A percentile compares a stretch with the other conserved stretches of the same genome.
These are phyloP conservation scores for Skeletonema marinoi DNA, from an alignment of 108 stramenopile genomes.

Conservation along the genomic window DNA sequence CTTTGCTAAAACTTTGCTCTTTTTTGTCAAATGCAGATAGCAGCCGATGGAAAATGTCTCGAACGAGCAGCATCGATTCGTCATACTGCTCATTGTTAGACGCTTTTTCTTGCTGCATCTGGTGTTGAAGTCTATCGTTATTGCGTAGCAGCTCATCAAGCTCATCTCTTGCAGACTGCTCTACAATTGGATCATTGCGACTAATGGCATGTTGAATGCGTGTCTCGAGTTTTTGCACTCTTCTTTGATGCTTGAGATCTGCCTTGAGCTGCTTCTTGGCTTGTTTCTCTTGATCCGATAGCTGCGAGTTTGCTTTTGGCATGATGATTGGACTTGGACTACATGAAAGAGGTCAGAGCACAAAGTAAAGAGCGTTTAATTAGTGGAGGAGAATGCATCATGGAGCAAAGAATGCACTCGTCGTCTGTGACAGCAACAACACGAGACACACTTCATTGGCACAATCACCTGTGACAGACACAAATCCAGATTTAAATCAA, in stretches of 20 bases:
- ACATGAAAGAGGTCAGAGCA: no score
- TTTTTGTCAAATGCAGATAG: slow-evolving; percentile 10
- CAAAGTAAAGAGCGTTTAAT: not conserved
- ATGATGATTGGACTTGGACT: not conserved
- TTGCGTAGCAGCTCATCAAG: slow-evolving; percentile 30
- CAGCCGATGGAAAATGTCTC: slow-evolving; percentile 22
- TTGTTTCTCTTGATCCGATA: slow-evolving; percentile 26
- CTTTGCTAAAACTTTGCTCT: slow-evolving; percentile 22
- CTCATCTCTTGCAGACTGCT: slow-evolving; percentile 47
- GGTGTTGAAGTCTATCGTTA: not conserved
- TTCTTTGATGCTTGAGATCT: slow-evolving; percentile 53
- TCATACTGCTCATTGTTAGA: not conserved
- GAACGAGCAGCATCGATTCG: slow-evolving; percentile 16
- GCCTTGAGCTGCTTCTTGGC: slow-evolving; percentile 46
- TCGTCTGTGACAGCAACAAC: not conserved
- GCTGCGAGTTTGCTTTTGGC: not conserved
- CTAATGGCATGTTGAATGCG: slow-evolving; percentile 58
- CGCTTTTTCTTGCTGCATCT: not conserved
- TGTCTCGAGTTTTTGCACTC: slow-evolving; percentile 51
- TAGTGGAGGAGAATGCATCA: not conserved
- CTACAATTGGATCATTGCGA: slow-evolving; percentile 56
- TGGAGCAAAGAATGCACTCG: not conserved
- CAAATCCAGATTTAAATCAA: not conserved
- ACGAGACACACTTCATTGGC: not conserved
- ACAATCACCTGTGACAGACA: not conserved